Base-by-base conservation (phyloP, 768 basidiomycete genomes). In the Mrakia frigida region DNA sequence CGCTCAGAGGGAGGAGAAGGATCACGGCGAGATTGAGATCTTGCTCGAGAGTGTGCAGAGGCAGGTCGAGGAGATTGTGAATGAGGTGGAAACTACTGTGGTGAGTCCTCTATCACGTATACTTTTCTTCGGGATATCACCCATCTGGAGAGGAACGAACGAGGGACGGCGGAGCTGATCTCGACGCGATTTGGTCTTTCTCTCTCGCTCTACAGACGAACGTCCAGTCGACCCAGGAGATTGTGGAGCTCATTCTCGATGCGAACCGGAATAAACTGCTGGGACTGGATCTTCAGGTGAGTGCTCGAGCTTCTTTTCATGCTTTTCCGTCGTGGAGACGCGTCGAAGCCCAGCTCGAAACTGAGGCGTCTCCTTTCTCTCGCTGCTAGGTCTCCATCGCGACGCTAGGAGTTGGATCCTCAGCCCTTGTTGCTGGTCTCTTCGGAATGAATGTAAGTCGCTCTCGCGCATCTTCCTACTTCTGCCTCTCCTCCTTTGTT, bases 141-240 rank as follows among this genome's bases (percentile, higher is more conserved):
- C n/a, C n/a, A n/a, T n/a, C n/a, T n/a, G n/a, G n/a, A n/a, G n/a
- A n/a, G n/a, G n/a, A n/a, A n/a, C n/a, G n/a, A n/a, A n/a, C n/a
- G n/a, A n/a, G n/a, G n/a, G n/a, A n/a, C n/a, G n/a, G n/a, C n/a
- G n/a, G n/a, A n/a, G n/a, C n/a, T n/a, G n/a, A n/a, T n/a, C n/a
- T n/a, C n/a, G n/a, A n/a, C n/a, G n/a, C n/a, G n/a, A n/a, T n/a
- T n/a, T n/a, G n/a, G n/a, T n/a, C n/a, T n/a, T n/a, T n/a, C n/a
- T n/a, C n/a, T n/a, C n/a, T n/a, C 78, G n/a, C 63, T 46, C 39
- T 41, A 23, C 79, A 93, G 93, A 88, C 87, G 74, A 98, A 98
- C 82, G 92, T 98, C 53, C 92, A 94, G 84, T 94, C 94, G 18
- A 98, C 96, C 0, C 96, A 98, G 85, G 96, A 98, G 84, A 98